phyloP scores from a whole-genome alignment of 257 asterid species.

The Sherardia arvensis region DNA sequence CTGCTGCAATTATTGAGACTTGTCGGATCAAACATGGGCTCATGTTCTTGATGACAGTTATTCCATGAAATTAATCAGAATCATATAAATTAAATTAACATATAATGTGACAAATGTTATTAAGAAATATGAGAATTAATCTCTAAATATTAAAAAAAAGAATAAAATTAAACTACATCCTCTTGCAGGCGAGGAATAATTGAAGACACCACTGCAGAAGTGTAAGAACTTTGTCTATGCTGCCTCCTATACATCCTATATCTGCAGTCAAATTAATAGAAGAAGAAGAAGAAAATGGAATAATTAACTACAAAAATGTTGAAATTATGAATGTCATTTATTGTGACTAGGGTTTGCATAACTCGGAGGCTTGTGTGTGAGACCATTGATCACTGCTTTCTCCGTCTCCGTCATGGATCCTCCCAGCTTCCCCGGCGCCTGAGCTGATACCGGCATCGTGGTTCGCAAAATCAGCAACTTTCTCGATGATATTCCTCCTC shows the following conservation, averaged over 20 bases:
- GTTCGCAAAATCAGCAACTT: conserved; percentile 20
- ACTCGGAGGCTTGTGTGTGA: conserved; percentile 38
- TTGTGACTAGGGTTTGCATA: conserved; percentile 53
- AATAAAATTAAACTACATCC: not conserved
- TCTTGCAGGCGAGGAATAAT: not conserved
- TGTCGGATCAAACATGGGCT: conserved; percentile 12
- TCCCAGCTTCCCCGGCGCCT: conserved; percentile 16
- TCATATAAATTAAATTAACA: not conserved
- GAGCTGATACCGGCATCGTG: conserved; percentile 15
- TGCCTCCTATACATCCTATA: conserved; percentile 3
- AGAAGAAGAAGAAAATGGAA: not conserved
- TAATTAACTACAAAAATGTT: conserved; percentile 10
- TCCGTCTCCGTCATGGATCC: conserved; percentile 29
- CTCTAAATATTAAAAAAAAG: not conserved
- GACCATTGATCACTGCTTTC: conserved; percentile 38
- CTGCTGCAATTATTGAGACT: not conserved
- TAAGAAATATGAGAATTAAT: too few relatives aligned
- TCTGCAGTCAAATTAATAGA: not conserved
- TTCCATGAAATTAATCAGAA: not conserved
- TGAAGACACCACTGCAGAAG: not conserved
- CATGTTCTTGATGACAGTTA: conserved; percentile 1
- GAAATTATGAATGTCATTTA: conserved; percentile 11
- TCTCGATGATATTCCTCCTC: conserved; percentile 21
- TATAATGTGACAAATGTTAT: not conserved
- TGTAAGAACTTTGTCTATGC: not conserved